A percentile compares a stretch with the other conserved stretches of the same genome.
Evolutionary conservation across 805 yeast species (phyloP).

Genomic region (Isabelozyma pseudorhagii): DNA sequence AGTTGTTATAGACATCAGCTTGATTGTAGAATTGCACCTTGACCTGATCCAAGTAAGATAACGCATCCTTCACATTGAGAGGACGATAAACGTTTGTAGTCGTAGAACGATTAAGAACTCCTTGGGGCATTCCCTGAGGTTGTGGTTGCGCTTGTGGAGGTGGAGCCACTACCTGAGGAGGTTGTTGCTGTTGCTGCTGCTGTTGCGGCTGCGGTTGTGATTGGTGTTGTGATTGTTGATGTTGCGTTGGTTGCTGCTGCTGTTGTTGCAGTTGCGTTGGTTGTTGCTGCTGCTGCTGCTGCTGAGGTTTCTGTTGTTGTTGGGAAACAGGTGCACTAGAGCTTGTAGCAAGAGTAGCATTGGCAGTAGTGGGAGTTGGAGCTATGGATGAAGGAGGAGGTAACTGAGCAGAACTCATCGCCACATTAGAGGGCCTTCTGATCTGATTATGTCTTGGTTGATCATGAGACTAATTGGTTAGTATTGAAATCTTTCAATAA

Average conservation of each 20-base stretch:
- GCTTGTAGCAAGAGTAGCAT: slow-evolving; percentile 10
- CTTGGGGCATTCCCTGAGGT: slow-evolving; percentile 22
- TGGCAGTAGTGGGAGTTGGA: slow-evolving; percentile 10
- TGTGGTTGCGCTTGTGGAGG: slow-evolving; percentile 2
- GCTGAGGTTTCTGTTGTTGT: slow-evolving; percentile 12
- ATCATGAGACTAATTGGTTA: slow-evolving; percentile 12
- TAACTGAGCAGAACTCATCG: slow-evolving; percentile 13
- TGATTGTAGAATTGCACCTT: slow-evolving; percentile 87
- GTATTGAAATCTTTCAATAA: slow-evolving; percentile 5
- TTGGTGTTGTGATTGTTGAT: slow-evolving; percentile 1
- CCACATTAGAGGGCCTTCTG: slow-evolving; percentile 23
- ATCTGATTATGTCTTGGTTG: slow-evolving; percentile 16
- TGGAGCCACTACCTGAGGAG: background rate
- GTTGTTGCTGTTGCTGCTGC: slow-evolving; percentile 6
- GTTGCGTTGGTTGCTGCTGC: slow-evolving; percentile 8
- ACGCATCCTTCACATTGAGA: slow-evolving; percentile 91
- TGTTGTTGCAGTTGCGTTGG: slow-evolving; percentile 5
- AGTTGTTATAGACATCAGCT: slow-evolving; percentile 94
- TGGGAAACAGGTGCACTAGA: slow-evolving; percentile 2
- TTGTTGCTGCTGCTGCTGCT: slow-evolving; percentile 9
- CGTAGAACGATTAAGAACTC: slow-evolving; percentile 40
- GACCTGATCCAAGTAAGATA: slow-evolving; percentile 92
- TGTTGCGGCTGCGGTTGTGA: slow-evolving; percentile 16
- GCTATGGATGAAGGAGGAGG: slow-evolving; percentile 27
- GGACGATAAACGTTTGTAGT: slow-evolving; percentile 60